phyloP scores from a whole-genome alignment of 495 filamentous ascomycete genomes.

The Aspergillus conjunctus region DNA sequence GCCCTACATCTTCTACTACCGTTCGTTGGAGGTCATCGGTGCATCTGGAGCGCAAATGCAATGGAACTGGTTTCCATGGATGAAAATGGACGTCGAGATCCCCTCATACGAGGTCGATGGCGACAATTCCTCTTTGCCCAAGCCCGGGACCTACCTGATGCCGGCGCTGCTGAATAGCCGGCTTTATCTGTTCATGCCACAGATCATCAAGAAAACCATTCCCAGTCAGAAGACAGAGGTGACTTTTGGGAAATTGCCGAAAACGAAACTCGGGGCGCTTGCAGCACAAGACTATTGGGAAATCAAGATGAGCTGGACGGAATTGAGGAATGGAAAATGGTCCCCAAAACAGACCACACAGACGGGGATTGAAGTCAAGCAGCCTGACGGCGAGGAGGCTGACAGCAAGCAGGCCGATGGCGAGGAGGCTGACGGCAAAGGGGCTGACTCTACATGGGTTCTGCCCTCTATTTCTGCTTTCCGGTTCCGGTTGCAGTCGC shows the following conservation, averaged over 20 bases:
- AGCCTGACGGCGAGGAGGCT: too few relatives aligned
- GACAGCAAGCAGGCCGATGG: too few relatives aligned
- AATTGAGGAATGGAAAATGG: slow-evolving; percentile 1
- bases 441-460: too few relatives aligned
- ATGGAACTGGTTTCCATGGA: not conserved
- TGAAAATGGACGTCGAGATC: not conserved
- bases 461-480: too few relatives aligned
- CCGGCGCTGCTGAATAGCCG: not conserved
- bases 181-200: not conserved
- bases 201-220: too few relatives aligned
- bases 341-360: not conserved
- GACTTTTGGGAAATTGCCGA: too few relatives aligned
- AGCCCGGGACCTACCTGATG: not conserved
- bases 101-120: not conserved
- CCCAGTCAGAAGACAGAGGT: not conserved
- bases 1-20: not conserved
- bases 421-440: too few relatives aligned
- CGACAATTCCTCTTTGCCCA: not conserved
- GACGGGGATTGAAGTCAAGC: not conserved
- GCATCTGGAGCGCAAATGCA: not conserved
- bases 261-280: not conserved
- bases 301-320: slow-evolving; percentile 1
- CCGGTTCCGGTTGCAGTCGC: too few relatives aligned
- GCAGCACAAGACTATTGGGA: not conserved
- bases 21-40: not conserved